Evolutionary conservation across 176 grass and related monocot genomes (phyloP).

Genomic region (Aegilops umbellulata): DNA sequence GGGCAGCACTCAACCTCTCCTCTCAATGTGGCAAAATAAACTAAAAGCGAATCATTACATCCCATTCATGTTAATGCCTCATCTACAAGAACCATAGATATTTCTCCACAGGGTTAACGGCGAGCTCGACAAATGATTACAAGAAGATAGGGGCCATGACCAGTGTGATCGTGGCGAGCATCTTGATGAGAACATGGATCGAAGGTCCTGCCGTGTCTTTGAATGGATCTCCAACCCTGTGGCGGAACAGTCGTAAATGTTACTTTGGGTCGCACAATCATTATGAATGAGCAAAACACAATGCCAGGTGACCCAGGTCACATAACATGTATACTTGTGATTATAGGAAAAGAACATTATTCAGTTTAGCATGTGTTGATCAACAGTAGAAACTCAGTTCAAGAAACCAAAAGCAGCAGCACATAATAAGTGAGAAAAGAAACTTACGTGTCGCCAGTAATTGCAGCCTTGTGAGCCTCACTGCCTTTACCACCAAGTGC

Average conservation of each 20-base stretch:
- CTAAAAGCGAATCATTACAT: conserved; percentile 20
- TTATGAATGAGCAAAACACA: not conserved
- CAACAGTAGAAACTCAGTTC: not conserved
- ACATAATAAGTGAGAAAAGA: conserved; percentile 27
- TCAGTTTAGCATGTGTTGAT: not conserved
- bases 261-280: not conserved
- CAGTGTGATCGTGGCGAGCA: conserved; percentile 94
- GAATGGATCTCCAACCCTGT: conserved; percentile 97
- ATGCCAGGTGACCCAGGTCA: too few species aligned
- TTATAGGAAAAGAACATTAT: not conserved
- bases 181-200: conserved; percentile 96
- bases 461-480: conserved; percentile 85
- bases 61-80: conserved; percentile 29
- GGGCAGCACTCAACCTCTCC: conserved; percentile 7
- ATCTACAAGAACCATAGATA: conserved; percentile 26
- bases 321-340: not conserved
- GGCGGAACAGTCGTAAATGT: not conserved
- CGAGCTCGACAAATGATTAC: conserved; percentile 28
- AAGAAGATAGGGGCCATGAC: conserved; percentile 98
- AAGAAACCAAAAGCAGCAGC: not conserved
- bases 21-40: not conserved
- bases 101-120: conserved; percentile 25
- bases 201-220: conserved; percentile 96
- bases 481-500: conserved; percentile 97
- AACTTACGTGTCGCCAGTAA: conserved; percentile 99